Base-by-base conservation (phyloP, 129 eudicot genomes). In the Heracleum sosnowskyi region DNA sequence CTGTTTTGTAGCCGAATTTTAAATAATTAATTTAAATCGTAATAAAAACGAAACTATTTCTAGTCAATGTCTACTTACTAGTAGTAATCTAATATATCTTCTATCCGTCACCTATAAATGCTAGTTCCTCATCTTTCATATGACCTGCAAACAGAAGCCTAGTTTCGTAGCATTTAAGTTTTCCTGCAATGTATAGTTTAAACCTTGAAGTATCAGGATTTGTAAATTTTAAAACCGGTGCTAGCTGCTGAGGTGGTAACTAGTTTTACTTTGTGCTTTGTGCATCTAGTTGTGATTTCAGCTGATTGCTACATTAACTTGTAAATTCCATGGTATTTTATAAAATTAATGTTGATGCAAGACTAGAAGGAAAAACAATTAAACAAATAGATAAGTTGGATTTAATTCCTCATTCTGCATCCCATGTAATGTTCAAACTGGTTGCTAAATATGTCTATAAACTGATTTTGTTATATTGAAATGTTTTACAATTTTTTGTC, bases 401-500 rank as follows among this genome's bases (percentile, higher is more conserved):
- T 40, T 40, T 7, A 40, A 40, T 40, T 40, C 44, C 44, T 40
- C 44, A 11, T 40, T 40, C 44, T 40, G 44, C 44, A 40, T 40
- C 44, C 0, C 29, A 29, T 4, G n/a, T 68, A 15, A 18, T 33
- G 73, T 68, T 68, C n/a, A 33, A 60, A 60, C 16, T 60, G 16
- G 6, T 60, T 5, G 68, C 40, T 33, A 35, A 68, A 47, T 1
- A 12, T 51, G 18, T 9, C 46, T 53, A 41, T 82, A 12, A 24
- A 47, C 29, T 51, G 45, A 46, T 64, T 68, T 76, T 16, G 46
- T 31, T 53, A 53, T 3, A 11, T 18, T 60, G 33, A 37, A 42
- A 36, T 76, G 42, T 78, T 79, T 77, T 63, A 24, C 28, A 17
- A 1, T 73, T 74, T 57, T 39, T 34, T 35, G 55, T 16, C 57